Evolutionary conservation across 2,329 filamentous ascomycete species (phyloP).

Genomic region (Colletotrichum phormii): DNA sequence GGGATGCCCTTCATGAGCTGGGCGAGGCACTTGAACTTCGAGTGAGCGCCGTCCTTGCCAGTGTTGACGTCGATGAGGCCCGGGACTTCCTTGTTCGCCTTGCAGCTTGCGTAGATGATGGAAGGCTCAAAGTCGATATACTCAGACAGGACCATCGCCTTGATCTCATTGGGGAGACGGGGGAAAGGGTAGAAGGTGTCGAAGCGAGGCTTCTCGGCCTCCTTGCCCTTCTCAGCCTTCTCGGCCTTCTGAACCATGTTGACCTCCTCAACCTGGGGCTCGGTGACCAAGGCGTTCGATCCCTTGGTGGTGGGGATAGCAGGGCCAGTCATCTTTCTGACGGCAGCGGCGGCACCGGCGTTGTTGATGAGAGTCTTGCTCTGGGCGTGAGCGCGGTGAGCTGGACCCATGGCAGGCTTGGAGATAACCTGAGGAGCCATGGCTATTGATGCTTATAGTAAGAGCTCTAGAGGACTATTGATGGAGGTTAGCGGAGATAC

Average conservation of each 20-base stretch:
- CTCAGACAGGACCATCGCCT: neutral
- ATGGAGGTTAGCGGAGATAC: neutral
- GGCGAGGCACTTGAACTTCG: neutral
- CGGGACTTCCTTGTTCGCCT: neutral
- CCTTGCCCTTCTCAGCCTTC: neutral
- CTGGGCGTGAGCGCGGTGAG: neutral
- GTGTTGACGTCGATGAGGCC: neutral
- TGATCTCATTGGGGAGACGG: neutral
- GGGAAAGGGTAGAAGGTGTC: neutral
- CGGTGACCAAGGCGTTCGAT: neutral
- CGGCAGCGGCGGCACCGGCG: neutral
- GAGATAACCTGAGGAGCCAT: neutral
- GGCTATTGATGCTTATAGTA: neutral
- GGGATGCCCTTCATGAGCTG: neutral
- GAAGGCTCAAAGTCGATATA: neutral
- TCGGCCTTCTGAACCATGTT: neutral
- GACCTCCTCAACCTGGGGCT: neutral
- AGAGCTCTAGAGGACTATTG: neutral
- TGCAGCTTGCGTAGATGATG: neutral
- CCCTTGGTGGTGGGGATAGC: neutral
- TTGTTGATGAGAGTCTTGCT: neutral
- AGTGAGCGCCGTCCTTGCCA: neutral
- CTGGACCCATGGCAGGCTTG: neutral
- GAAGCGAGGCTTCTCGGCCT: neutral
- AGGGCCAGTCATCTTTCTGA: neutral